phyloP scores from a whole-genome alignment of 495 filamentous ascomycete species.

The Cercophora newfieldiana region DNA sequence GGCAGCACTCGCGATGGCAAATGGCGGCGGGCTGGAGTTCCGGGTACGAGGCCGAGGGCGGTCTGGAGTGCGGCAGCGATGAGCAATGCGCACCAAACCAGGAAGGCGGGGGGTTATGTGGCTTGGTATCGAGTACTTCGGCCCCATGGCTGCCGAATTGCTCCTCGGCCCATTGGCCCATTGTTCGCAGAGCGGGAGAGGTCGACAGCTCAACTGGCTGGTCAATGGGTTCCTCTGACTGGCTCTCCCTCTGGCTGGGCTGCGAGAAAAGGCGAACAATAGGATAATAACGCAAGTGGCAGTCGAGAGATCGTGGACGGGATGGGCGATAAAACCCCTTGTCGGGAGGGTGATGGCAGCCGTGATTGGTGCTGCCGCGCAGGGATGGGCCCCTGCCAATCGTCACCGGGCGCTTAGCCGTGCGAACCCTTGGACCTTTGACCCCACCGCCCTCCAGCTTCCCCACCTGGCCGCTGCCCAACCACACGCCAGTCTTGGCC shows the following conservation, averaged over 20 bases:
- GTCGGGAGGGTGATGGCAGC: constrained; percentile 32
- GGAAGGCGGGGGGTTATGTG: neutral
- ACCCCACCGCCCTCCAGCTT: constrained; percentile 1
- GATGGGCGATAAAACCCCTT: constrained; percentile 29
- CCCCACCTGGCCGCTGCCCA: constrained; percentile 12
- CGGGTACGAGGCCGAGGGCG: constrained; percentile 7
- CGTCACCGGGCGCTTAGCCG: constrained; percentile 34
- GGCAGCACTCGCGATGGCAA: neutral
- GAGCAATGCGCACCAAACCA: constrained; percentile 7
- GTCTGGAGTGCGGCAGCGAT: neutral
- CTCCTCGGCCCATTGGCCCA: constrained; percentile 9
- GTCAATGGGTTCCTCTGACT: neutral
- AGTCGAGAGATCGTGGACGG: constrained; percentile 24
- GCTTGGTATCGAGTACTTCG: constrained; percentile 12
- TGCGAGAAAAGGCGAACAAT: constrained; percentile 24
- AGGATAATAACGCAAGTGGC: constrained; percentile 27
- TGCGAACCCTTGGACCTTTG: constrained; percentile 15
- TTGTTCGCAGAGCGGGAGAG: constrained; percentile 17
- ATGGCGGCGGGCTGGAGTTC: constrained; percentile 7
- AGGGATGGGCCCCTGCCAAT: constrained; percentile 32
- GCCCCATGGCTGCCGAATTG: neutral
- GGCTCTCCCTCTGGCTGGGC: neutral
- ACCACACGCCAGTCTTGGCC: constrained; percentile 10
- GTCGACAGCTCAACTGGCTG: neutral
- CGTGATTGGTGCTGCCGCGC: constrained; percentile 33